A percentile compares a stretch with the other conserved stretches of the same genome.
phyloP scores from a whole-genome alignment of 768 basidiomycete species.

The Terana coerulea region DNA sequence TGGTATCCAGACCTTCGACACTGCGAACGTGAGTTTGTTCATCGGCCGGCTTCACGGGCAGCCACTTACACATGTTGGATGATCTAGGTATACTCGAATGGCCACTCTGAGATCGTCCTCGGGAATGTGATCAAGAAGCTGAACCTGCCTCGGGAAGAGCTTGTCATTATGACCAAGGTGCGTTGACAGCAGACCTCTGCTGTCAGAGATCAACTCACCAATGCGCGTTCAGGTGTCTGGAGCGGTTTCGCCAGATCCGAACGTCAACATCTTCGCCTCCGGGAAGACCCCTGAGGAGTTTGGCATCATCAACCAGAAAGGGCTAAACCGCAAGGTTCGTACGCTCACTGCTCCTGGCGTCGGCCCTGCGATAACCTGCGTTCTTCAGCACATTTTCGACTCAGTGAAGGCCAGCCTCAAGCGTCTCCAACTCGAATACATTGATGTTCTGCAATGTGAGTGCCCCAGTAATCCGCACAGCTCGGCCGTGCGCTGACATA shows the following conservation, averaged over 20 bases:
- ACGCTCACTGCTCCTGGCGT: neutral
- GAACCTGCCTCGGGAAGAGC: slow-evolving; percentile 43
- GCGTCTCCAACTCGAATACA: slow-evolving; percentile 69
- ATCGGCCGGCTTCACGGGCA: neutral
- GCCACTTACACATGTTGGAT: neutral
- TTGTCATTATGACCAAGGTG: slow-evolving; percentile 51
- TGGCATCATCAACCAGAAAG: slow-evolving; percentile 37
- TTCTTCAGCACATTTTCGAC: slow-evolving; percentile 59
- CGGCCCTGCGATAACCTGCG: neutral
- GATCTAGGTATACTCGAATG: slow-evolving; percentile 33
- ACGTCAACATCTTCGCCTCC: neutral
- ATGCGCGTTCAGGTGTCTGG: neutral
- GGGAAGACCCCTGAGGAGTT: slow-evolving; percentile 15
- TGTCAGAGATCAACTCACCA: neutral
- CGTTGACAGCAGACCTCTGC: neutral
- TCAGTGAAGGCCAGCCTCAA: slow-evolving; percentile 57
- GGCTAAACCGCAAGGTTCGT: slow-evolving; percentile 37
- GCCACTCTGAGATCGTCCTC: slow-evolving; percentile 39
- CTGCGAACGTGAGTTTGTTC: slow-evolving; percentile 25
- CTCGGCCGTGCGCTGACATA: neutral
- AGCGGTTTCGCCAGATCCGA: neutral
- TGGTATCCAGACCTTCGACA: slow-evolving; percentile 40
- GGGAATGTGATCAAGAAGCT: slow-evolving; percentile 45
- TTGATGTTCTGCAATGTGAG: slow-evolving; percentile 49
- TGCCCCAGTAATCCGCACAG: slow-evolving; percentile 15